phyloP scores from a whole-genome alignment of 257 asterid genomes.

The Solanum dulcamara region DNA sequence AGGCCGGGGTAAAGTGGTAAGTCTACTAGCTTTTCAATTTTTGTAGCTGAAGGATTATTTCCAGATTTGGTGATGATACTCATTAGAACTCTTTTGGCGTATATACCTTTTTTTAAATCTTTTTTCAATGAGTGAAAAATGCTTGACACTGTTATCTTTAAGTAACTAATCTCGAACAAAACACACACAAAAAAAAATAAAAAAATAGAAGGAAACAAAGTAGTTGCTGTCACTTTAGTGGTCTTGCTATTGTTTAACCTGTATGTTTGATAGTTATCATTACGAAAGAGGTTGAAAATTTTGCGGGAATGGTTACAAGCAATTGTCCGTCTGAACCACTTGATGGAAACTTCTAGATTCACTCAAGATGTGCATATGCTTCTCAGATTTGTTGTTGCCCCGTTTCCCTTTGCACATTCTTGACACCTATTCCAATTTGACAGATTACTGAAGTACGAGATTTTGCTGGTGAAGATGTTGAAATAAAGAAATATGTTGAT shows the following conservation, averaged over 20 bases:
- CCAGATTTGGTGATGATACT: not conserved
- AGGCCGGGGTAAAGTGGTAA: slow-evolving; percentile 54
- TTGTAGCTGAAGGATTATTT: not conserved
- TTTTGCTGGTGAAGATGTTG: slow-evolving; percentile 86
- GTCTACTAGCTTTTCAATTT: not conserved
- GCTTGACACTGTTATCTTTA: not conserved
- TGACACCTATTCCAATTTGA: not conserved
- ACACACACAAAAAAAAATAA: not conserved
- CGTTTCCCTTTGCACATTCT: not conserved
- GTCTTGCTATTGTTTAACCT: not conserved
- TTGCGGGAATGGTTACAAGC: not conserved
- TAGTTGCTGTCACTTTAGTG: not conserved
- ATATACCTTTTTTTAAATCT: too few relatives aligned
- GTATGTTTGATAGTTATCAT: not conserved
- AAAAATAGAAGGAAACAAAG: not conserved
- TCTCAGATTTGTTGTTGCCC: not conserved
- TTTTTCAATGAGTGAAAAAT: not conserved
- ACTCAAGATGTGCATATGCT: not conserved
- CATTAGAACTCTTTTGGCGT: not conserved
- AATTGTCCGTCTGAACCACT: not conserved
- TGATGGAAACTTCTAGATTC: not conserved
- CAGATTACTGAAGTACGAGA: slow-evolving; percentile 80
- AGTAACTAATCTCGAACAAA: not conserved
- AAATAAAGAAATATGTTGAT: slow-evolving; percentile 75
- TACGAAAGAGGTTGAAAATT: not conserved